phyloP scores from a whole-genome alignment of 2,329 filamentous ascomycete genomes.

The Pseudocercospora musae region DNA sequence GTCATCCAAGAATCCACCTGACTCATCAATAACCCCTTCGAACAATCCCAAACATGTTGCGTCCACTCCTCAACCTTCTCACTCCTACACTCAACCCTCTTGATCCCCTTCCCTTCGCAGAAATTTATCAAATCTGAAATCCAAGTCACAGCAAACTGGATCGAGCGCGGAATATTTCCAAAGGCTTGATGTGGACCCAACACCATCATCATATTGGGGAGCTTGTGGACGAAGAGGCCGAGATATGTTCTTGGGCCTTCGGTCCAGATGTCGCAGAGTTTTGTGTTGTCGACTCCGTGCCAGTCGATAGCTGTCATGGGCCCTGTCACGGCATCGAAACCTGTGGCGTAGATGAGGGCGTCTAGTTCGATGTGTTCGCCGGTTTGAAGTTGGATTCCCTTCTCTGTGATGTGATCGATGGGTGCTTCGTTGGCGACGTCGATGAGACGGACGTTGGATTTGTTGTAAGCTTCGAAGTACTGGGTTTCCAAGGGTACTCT shows the following conservation, averaged over 20 bases:
- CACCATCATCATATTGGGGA: slow-evolving; percentile 40
- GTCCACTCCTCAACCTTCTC: slow-evolving; percentile 17
- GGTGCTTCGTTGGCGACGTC: slow-evolving; percentile 44
- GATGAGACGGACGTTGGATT: slow-evolving; percentile 47
- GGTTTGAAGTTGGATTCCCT: slow-evolving; percentile 41
- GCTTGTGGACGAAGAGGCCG: slow-evolving; percentile 28
- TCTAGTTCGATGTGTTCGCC: slow-evolving; percentile 40
- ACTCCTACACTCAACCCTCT: slow-evolving; percentile 4
- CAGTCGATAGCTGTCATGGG: slow-evolving; percentile 31
- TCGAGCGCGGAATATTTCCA: slow-evolving; percentile 37
- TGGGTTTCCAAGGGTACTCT: slow-evolving; percentile 43
- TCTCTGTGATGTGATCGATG: slow-evolving; percentile 41
- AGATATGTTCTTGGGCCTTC: slow-evolving; percentile 39
- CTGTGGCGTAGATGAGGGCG: slow-evolving; percentile 40
- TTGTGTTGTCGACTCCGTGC: slow-evolving; percentile 21
- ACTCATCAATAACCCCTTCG: slow-evolving; percentile 45
- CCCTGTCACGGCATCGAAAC: slow-evolving; percentile 38
- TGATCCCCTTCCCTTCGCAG: slow-evolving; percentile 6
- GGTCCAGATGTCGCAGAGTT: slow-evolving; percentile 36
- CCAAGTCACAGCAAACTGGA: slow-evolving; percentile 30
- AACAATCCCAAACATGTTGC: slow-evolving; percentile 47
- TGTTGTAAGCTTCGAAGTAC: slow-evolving; percentile 52
- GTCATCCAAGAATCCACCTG: slow-evolving; percentile 57
- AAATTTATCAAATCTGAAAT: slow-evolving; percentile 9
- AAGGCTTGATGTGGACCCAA: slow-evolving; percentile 41